phyloP scores from a whole-genome alignment of 257 asterid genomes.

The Ballota nigra region DNA sequence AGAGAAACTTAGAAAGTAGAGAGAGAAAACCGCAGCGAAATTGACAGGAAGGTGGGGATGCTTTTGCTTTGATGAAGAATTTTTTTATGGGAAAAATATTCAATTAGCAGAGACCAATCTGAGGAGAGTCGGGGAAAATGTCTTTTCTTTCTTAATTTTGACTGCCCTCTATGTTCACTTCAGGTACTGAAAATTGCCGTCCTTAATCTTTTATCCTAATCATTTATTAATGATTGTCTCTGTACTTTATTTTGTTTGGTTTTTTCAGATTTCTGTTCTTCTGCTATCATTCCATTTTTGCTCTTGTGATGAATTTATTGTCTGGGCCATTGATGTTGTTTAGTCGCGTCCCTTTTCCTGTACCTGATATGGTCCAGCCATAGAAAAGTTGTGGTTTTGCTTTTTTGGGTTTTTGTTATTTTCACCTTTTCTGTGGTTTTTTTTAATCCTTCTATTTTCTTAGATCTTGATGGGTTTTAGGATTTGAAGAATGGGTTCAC shows the following conservation, averaged over 20 bases:
- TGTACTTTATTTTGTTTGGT: slow-evolving; percentile 3
- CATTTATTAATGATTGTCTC: slow-evolving; percentile 34
- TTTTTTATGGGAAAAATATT: not conserved
- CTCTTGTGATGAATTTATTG: slow-evolving; percentile 18
- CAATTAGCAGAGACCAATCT: slow-evolving; percentile 18
- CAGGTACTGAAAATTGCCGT: slow-evolving; percentile 27
- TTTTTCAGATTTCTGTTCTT: not conserved
- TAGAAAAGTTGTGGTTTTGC: slow-evolving; percentile 5
- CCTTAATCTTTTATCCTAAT: slow-evolving; percentile 16
- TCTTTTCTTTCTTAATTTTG: slow-evolving; percentile 22
- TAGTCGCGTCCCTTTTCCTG: slow-evolving; percentile 20
- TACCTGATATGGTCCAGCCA: slow-evolving; percentile 33
- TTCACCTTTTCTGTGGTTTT: not conserved
- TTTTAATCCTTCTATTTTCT: slow-evolving; percentile 1
- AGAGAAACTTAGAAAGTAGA: slow-evolving; percentile 5
- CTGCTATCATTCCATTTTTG: slow-evolving; percentile 16
- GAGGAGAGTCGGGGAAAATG: slow-evolving; percentile 29
- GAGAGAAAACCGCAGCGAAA: slow-evolving; percentile 25
- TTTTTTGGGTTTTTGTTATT: slow-evolving; percentile 5
- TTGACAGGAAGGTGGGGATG: slow-evolving; percentile 26
- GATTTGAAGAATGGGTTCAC: not conserved
- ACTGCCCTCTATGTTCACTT: slow-evolving; percentile 24
- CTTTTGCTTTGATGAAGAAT: slow-evolving; percentile 5
- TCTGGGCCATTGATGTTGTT: slow-evolving; percentile 27
- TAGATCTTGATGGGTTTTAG: slow-evolving; percentile 35